Evolutionary conservation across 257 asterid species (phyloP).

Genomic region (Ajuga chamaepitys): DNA sequence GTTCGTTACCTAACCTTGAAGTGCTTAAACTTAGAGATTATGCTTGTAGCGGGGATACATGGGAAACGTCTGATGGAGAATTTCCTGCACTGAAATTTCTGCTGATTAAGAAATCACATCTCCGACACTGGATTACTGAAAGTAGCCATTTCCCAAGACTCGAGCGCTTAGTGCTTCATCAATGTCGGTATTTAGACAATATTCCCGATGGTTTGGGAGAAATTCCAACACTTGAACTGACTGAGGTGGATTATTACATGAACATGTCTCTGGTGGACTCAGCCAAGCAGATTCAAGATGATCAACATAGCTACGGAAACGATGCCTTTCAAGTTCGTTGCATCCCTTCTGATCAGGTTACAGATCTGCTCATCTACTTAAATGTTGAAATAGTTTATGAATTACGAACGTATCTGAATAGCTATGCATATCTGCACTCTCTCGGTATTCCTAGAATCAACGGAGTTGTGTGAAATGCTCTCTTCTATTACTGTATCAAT

Average conservation of each 20-base stretch:
- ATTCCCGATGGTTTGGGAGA: not conserved
- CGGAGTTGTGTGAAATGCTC: too few relatives aligned
- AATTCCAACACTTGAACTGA: not conserved
- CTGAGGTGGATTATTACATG: not conserved
- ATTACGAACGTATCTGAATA: too few relatives aligned
- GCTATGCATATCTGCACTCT: too few relatives aligned
- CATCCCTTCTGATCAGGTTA: too few relatives aligned
- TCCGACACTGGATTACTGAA: slow-evolving; percentile 1
- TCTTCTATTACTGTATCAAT: too few relatives aligned
- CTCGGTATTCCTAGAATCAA: too few relatives aligned
- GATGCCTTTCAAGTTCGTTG: too few relatives aligned
- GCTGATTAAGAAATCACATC: not conserved
- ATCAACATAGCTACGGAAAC: too few relatives aligned
- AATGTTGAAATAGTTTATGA: too few relatives aligned
- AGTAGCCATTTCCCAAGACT: slow-evolving; percentile 9
- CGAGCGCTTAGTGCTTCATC: not conserved
- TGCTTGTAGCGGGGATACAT: not conserved
- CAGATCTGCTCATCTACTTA: too few relatives aligned
- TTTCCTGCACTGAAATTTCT: slow-evolving; percentile 3
- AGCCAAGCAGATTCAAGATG: too few relatives aligned
- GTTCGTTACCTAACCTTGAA: slow-evolving; percentile 7
- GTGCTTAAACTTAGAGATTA: not conserved
- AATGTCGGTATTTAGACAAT: not conserved
- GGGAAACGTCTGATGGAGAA: slow-evolving; percentile 1
- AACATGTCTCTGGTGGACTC: too few relatives aligned